Conservation (phyloP, 2,329 filamentous ascomycete genomes). For the Cytospora paraplurivora region DNA sequence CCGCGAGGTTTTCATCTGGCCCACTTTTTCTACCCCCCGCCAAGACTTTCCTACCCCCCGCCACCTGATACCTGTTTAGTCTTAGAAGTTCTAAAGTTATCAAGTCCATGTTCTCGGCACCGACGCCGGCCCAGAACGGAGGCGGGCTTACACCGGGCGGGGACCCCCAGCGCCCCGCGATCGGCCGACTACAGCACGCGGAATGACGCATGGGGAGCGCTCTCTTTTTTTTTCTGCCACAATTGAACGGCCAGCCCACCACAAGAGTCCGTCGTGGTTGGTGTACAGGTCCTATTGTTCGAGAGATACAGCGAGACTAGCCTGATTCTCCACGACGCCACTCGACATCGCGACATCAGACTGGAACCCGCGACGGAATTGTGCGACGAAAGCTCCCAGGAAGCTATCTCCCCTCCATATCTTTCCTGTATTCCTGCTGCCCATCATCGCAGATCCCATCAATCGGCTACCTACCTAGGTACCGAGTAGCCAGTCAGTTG, state of each 20-base stretch:
- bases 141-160: not conserved
- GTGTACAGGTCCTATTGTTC: not conserved
- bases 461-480: too few species aligned
- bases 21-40: too few species aligned
- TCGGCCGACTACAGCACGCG: not conserved
- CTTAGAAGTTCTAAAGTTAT: not conserved
- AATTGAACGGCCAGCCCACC: not conserved
- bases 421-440: too few species aligned
- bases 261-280: not conserved
- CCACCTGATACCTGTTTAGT: too few species aligned
- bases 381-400: not conserved
- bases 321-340: not conserved
- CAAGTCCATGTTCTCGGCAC: not conserved
- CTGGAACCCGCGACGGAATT: not conserved
- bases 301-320: not conserved
- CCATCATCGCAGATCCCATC: too few species aligned
- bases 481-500: not conserved
- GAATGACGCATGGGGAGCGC: constrained; percentile 6
- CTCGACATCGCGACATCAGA: not conserved
- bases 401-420: too few species aligned
- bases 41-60: too few species aligned
- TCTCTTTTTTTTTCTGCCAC: not conserved
- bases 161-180: not conserved
- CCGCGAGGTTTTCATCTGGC: too few species aligned
- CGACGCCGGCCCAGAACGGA: not conserved